Evolutionary conservation across 2,329 filamentous ascomycete genomes (phyloP), one percentile per base, ranked within the genome.

Genomic region (Alternaria sp.): DNA sequence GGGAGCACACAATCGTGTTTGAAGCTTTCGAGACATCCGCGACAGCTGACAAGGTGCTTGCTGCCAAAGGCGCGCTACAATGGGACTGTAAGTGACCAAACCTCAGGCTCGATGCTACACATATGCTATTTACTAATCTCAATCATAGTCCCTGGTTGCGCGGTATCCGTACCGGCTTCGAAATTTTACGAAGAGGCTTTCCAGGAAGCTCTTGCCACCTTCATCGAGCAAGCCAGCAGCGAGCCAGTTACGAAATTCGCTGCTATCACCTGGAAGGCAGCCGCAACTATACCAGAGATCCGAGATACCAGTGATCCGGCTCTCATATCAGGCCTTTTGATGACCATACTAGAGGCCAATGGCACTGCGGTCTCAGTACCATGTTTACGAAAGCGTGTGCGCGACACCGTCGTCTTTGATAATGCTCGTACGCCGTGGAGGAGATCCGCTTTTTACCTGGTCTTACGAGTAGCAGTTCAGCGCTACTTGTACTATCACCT

Each of bases 1-100:
- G 52, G 10, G 56, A 64, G 20, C 44, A 56, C 4, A 46, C 40
- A 20, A 63, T 84, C 66, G 18, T 87, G 57, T 85, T 90, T 48
- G 89, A 91, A 71, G 81, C 81, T 0, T 90, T 90, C 57, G 88
- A 91, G 70, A 81, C 85, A 0, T 88, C 87, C 0, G 80, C 89
- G 0, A 70, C 71, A 0, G 85, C 85, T 1, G 80, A 85, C 44
- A 75, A 82, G 14, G 85, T 89, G 0, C 78, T 90, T 2, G 81
- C 81, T 0, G 75, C 85, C 0, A 74, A 84, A 20, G 81, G 81
- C 27, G 83, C 87, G 2, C 73, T 91, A 0, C 68, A 79, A 57
- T 88, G 88, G 83, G 81, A 85, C 18, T 91, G 57, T 59, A 20
- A 50, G 57, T 59, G 2, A 8, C 40, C 3, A 20, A 28, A 14